Conservation (phyloP, 768 basidiomycete species). For the Suillus discolor region DNA sequence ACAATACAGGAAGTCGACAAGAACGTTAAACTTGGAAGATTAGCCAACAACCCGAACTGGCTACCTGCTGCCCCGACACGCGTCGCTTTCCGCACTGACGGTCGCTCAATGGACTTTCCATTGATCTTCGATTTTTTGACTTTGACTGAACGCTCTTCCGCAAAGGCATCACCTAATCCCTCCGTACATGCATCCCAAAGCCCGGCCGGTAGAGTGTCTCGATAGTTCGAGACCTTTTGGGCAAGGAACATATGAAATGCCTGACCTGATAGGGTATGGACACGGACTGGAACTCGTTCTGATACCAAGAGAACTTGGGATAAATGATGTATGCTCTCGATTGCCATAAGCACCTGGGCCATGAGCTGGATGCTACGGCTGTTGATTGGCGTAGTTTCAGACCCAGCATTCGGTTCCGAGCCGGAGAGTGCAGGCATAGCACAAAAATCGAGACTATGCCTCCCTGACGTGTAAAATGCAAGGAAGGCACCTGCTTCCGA, state of each 20-base stretch:
- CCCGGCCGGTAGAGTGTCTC: conserved; percentile 29
- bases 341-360: conserved; percentile 61
- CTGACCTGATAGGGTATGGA: conserved; percentile 58
- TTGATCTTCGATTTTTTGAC: conserved; percentile 36
- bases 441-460: conserved; percentile 9
- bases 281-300: conserved; percentile 46
- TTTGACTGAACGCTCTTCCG: conserved; percentile 49
- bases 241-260: conserved; percentile 59
- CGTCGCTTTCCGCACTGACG: conserved; percentile 23
- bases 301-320: conserved; percentile 62
- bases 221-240: conserved; percentile 22
- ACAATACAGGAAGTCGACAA: not conserved
- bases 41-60: conserved; percentile 46
- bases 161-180: conserved; percentile 51
- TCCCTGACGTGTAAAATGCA: conserved; percentile 42
- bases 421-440: conserved; percentile 16
- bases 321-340: conserved; percentile 63
- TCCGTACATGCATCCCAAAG: conserved; percentile 51
- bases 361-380: conserved; percentile 70
- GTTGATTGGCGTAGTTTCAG: conserved; percentile 33
- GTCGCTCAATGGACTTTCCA: conserved; percentile 5
- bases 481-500: conserved; percentile 64
- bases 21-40: conserved; percentile 36
- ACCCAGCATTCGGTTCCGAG: conserved; percentile 10
- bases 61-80: conserved; percentile 29